Base-by-base conservation (phyloP, 352 stramenopile species). In the Thalassiosira sp. region DNA sequence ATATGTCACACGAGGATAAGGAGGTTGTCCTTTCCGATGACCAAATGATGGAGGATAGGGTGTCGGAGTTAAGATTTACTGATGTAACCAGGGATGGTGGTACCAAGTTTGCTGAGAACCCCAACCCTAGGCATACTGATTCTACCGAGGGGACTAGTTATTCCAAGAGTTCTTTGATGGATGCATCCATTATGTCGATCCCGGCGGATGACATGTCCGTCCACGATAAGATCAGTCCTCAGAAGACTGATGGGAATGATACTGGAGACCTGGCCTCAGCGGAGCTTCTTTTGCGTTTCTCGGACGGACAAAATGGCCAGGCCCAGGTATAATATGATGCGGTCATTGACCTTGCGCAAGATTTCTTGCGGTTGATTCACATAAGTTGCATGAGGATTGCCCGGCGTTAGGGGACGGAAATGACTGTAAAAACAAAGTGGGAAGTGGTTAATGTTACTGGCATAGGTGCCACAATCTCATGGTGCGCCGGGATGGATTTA, bases 51-150 rank as follows among this genome's bases (percentile, higher is more conserved):
- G 18, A 54, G 24, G 49, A 72, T 31, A 28, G 51, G 13, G 22
- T 72, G 8, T 63, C 62, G 11, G 62, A 72, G 3, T 53, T 62
- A 35, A 48, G 62, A 28, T 72, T 72, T 33, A 63, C 49, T 20
- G 62, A 72, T 43, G n/a, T 53, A 22, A 66, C 31, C 31, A 66
- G 28, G 16, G 56, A 43, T 48, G 20, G 7, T 24, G n/a, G 48
- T 33, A 43, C 16, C n/a, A 43, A 49, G 28, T 31, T 18, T n/a
- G 20, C 31, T 20, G 51, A 52, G n/a, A 31, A 54, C 10, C 37
- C 28, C 5, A 58, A 42, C n/a, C 22, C 16, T 5, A 28, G 52
- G 11, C 25, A 20, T 10, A 59, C 25, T 43, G 35, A 43, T 46
- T 72, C 51, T 6, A n/a, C n/a, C n/a, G n/a, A n/a, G n/a, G n/a